Evolutionary conservation across 148 eudicot species (phyloP).

Genomic region (Gaultheria prostrata): DNA sequence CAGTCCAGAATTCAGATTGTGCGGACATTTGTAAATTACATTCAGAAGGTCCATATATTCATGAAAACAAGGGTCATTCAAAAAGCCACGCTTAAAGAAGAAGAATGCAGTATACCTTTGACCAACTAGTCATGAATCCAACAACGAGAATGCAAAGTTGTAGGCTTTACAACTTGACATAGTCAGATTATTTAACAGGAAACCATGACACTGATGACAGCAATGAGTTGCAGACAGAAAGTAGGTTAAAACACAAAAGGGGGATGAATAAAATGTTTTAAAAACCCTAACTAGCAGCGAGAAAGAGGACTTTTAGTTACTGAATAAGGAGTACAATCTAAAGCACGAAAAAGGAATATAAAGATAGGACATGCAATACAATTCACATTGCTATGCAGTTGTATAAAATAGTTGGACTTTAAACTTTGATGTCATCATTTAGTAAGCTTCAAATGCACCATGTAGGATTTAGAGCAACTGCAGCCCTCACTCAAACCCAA

Average conservation of each 20-base stretch:
- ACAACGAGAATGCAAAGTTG: background rate
- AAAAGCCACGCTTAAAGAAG: background rate
- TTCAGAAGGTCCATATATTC: slow-evolving; percentile 1
- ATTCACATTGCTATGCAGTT: background rate
- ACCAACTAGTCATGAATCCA: background rate
- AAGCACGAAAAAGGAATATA: background rate
- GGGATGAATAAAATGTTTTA: background rate
- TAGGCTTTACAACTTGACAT: background rate
- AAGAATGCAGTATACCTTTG: background rate
- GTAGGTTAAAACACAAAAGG: background rate
- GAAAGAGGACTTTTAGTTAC: background rate
- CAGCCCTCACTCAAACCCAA: too few species aligned
- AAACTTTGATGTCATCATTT: background rate
- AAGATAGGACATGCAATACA: background rate
- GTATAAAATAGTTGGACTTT: too few species aligned
- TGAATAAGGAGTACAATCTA: background rate
- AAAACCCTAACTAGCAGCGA: background rate
- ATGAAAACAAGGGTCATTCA: slow-evolving; percentile 2
- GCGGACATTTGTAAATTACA: background rate
- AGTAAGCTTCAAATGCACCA: background rate
- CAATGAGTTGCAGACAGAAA: background rate
- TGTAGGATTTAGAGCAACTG: background rate
- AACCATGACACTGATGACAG: background rate
- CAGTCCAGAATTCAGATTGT: background rate
- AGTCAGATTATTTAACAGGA: background rate